Base-by-base conservation (phyloP, 2,329 filamentous ascomycete species). In the Hypomyces perniciosus region DNA sequence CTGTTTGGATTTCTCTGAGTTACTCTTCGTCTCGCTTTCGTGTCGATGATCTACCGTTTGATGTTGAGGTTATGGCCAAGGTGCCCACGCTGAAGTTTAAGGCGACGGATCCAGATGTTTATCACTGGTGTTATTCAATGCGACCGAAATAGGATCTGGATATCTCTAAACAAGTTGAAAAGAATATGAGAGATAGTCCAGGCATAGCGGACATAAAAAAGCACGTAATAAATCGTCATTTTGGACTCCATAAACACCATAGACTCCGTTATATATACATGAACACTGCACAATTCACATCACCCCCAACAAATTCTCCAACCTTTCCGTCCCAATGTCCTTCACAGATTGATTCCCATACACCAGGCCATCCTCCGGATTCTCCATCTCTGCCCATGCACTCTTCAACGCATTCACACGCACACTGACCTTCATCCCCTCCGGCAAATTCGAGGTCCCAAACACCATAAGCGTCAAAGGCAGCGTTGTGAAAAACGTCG, bases 1-100 rank as follows among this genome's bases (percentile, higher is more conserved):
- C 70, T 1, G 52, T 71, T 10, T 78, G 75, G 75, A 61, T 78
- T 8, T 76, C 73, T 3, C 57, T 78, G 42, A 78, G 73, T 54
- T 77, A 72, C 57, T 78, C 76, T 1, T 60, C 61, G 0, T 57
- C 37, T 2, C 66, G 75, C 5, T 78, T 76, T 48, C 60, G 67
- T 26, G 28, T 70, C 6, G 60, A 62, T 2, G 50, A 59, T 0
- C 43, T 75, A 38, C 70, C 72, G 0, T 75, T 78, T 44, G 54
- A 69, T 4, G 69, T 73, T 5, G 58, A 71, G 31, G 65, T 74
- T 1, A 55, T 78, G 7, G 65, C 60, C n/a, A 72, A 65, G 58
- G 62, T 77, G 2, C 68, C 65, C 1, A 72, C 69, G 4, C 64
- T 65, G 0, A 77, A 77, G 52, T 38, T 61, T 4, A 67, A 58